These are phyloP conservation scores for Thermothelomyces thermophilus DNA, from an alignment of 2,329 filamentous ascomycete species.

Conservation along the genomic window DNA sequence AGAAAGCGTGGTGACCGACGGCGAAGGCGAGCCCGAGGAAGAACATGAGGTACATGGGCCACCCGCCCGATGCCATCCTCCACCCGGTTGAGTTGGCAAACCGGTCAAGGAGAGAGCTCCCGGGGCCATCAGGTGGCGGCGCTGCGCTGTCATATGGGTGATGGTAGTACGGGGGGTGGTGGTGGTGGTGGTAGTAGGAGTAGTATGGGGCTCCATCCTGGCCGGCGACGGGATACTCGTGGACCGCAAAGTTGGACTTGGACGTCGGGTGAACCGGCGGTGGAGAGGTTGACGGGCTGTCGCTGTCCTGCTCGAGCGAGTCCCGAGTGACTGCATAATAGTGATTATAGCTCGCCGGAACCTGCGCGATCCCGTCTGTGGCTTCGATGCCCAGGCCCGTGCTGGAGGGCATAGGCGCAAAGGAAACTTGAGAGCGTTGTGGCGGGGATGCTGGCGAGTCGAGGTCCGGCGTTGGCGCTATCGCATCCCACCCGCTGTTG, in stretches of 20 bases:
- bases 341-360: neutral
- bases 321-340: constrained; percentile 1
- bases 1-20: constrained; percentile 21
- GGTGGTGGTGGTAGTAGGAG: too few relatives aligned
- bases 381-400: constrained; percentile 11
- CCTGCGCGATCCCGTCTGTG: neutral
- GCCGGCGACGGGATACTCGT: neutral
- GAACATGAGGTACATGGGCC: constrained; percentile 21
- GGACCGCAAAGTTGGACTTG: neutral
- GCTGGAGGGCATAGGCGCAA: constrained; percentile 5
- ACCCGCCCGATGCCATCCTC: constrained; percentile 12
- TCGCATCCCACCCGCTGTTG: neutral
- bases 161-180: too few relatives aligned
- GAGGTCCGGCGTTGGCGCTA: constrained; percentile 10
- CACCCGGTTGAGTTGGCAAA: constrained; percentile 3
- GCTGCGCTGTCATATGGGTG: neutral
- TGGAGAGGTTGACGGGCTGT: neutral
- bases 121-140: neutral
- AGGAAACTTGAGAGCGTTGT: neutral
- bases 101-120: neutral
- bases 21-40: constrained; percentile 19
- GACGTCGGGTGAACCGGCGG: neutral
- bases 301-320: constrained; percentile 1
- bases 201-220: constrained; percentile 2
- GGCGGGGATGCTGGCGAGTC: constrained; percentile 2